Conservation (phyloP, 106 monocot species). For the Triglochin maritima region DNA sequence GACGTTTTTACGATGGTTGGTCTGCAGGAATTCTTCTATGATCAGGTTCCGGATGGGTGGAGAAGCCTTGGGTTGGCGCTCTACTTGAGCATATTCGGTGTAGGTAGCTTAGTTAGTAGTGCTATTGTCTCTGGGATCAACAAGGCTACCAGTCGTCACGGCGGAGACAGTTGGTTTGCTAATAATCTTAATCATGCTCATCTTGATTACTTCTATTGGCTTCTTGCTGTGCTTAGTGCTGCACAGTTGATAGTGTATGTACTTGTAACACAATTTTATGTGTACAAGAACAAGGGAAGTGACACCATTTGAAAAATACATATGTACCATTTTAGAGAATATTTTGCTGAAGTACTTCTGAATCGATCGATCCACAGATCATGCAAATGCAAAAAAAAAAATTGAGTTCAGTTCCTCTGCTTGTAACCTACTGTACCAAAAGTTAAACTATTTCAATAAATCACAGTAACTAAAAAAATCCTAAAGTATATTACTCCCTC, state of each 20-base stretch:
- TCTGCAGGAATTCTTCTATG: slow-evolving; percentile 44
- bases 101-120: slow-evolving; percentile 41
- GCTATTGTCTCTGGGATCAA: slow-evolving; percentile 31
- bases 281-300: slow-evolving; percentile 4
- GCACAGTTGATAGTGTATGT: slow-evolving; percentile 15
- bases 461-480: too few species aligned
- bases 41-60: slow-evolving; percentile 36
- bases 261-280: slow-evolving; percentile 11
- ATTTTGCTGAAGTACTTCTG: too few species aligned
- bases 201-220: slow-evolving; percentile 56
- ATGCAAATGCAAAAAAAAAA: too few species aligned
- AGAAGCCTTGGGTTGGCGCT: slow-evolving; percentile 53
- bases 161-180: slow-evolving; percentile 37
- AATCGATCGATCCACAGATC: too few species aligned
- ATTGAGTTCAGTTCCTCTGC: too few species aligned
- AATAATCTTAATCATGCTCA: slow-evolving; percentile 32
- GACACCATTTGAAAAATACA: too few species aligned
- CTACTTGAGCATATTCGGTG: slow-evolving; percentile 41
- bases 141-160: slow-evolving; percentile 8
- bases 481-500: too few species aligned
- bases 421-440: too few species aligned
- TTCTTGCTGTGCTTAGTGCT: slow-evolving; percentile 29
- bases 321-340: too few species aligned
- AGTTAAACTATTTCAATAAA: too few species aligned
- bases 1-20: slow-evolving; percentile 39